A percentile compares a stretch with the other conserved stretches of the same genome.
phyloP scores from a whole-genome alignment of 2,329 filamentous ascomycete species.

The Sclerotinia subarctica region DNA sequence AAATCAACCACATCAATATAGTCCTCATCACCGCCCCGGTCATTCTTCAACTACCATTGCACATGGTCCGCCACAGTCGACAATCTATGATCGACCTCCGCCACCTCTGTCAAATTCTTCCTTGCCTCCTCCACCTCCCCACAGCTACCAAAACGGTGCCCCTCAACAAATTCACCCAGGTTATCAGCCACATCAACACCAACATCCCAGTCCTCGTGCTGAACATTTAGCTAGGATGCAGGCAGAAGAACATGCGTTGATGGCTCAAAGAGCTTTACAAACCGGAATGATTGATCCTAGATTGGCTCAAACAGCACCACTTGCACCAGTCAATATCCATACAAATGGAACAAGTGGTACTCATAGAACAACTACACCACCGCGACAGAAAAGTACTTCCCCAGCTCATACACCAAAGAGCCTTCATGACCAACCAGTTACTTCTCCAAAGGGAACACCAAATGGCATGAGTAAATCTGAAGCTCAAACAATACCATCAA shows the following conservation, averaged over 20 bases:
- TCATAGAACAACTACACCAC: conserved; percentile 29
- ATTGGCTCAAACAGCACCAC: conserved; percentile 12
- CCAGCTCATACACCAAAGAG: conserved; percentile 19
- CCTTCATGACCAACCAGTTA: conserved; percentile 7
- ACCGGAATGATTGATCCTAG: conserved; percentile 32
- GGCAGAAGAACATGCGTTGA: conserved; percentile 38
- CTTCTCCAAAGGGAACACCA: conserved; percentile 25
- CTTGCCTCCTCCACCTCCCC: conserved; percentile 36
- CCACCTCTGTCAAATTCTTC: conserved; percentile 39
- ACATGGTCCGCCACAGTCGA: conserved; percentile 24
- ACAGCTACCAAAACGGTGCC: conserved; percentile 24
- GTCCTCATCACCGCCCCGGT: conserved; percentile 30
- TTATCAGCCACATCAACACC: conserved; percentile 40
- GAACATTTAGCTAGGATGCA: conserved; percentile 40
- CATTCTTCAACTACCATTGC: conserved; percentile 25
- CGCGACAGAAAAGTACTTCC: conserved; percentile 21
- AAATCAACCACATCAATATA: conserved; percentile 33
- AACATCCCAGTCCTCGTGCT: conserved; percentile 41
- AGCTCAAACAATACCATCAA: conserved; percentile 37
- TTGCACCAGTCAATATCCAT: conserved; percentile 29
- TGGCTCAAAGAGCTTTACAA: conserved; percentile 35
- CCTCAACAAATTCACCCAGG: conserved; percentile 24
- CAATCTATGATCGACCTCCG: conserved; percentile 39
- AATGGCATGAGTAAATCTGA: conserved; percentile 26
- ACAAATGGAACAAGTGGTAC: conserved; percentile 24